phyloP scores from a whole-genome alignment of 1,284 basidiomycete genomes.

The Agroathelia rolfsii region DNA sequence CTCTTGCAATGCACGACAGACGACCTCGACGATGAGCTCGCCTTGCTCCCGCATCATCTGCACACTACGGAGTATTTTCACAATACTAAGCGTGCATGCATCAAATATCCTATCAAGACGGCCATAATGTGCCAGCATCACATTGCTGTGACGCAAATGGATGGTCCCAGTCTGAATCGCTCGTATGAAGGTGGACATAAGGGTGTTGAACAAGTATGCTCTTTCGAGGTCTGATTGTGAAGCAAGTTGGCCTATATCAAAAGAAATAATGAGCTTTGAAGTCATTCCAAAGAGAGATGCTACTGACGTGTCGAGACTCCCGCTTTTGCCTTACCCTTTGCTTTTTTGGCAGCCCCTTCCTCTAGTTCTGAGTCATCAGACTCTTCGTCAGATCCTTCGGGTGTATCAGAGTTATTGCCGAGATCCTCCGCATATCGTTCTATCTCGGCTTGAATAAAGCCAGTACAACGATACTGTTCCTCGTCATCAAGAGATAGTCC shows the following conservation, averaged over 20 bases:
- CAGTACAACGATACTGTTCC: conserved; percentile 78
- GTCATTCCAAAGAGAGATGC: too few species aligned
- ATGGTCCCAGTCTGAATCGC: conserved; percentile 79
- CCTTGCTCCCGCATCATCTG: conserved; percentile 73
- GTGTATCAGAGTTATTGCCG: conserved; percentile 22
- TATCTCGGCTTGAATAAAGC: conserved; percentile 80
- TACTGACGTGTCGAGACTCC: too few species aligned
- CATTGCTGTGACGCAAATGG: conserved; percentile 68
- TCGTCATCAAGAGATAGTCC: conserved; percentile 68
- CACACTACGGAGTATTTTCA: conserved; percentile 82
- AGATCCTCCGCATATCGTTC: conserved; percentile 74
- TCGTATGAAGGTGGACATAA: conserved; percentile 75
- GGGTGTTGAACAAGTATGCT: conserved; percentile 74
- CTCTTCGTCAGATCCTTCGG: conserved; percentile 18
- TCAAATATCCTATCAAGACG: conserved; percentile 79
- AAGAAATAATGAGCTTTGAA: conserved; percentile 4
- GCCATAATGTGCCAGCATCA: conserved; percentile 78
- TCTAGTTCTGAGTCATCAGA: conserved; percentile 17
- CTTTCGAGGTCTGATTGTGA: conserved; percentile 51
- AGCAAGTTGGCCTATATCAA: conserved; percentile 10
- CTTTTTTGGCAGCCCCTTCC: too few species aligned
- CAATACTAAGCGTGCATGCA: conserved; percentile 69
- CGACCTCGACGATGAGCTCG: conserved; percentile 54
- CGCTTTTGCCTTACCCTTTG: too few species aligned
- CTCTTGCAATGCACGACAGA: conserved; percentile 64